Percentiles rank a stretch among this genome's conserved stretches.
Evolutionary conservation across 768 basidiomycete genomes (phyloP).

Genomic region (Mycena olivaceomarginata): DNA sequence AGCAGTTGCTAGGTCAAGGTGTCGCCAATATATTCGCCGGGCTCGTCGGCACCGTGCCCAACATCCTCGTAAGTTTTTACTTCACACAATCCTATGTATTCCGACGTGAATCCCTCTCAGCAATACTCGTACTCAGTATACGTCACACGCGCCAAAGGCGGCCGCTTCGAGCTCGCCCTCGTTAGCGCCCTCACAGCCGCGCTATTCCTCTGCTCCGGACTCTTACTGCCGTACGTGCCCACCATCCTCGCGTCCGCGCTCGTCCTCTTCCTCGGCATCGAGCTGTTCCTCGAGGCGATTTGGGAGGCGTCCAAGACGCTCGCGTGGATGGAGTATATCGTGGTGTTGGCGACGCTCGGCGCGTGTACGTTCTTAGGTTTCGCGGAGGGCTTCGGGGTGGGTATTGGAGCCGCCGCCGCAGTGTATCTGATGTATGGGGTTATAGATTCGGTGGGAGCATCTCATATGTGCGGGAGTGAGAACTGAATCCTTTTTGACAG

Average conservation of each 20-base stretch:
- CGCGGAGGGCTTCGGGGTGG: slow-evolving; percentile 50
- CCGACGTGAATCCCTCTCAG: neutral
- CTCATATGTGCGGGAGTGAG: slow-evolving; percentile 36
- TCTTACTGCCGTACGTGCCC: slow-evolving; percentile 48
- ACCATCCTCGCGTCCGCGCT: slow-evolving; percentile 48
- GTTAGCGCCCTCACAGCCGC: slow-evolving; percentile 40
- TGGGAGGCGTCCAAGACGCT: slow-evolving; percentile 49
- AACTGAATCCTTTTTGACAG: slow-evolving; percentile 43
- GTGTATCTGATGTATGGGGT: slow-evolving; percentile 47
- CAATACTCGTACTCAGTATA: slow-evolving; percentile 48
- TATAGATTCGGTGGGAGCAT: slow-evolving; percentile 46
- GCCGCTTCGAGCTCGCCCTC: slow-evolving; percentile 47
- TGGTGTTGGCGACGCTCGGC: slow-evolving; percentile 46
- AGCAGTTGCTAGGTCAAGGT: slow-evolving; percentile 40
- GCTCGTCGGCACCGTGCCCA: slow-evolving; percentile 47
- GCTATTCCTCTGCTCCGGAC: slow-evolving; percentile 44
- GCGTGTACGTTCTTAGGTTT: slow-evolving; percentile 50
- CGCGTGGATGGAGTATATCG: slow-evolving; percentile 44
- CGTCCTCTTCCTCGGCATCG: slow-evolving; percentile 50
- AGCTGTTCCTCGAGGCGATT: slow-evolving; percentile 47
- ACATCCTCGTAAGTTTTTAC: slow-evolving; percentile 42
- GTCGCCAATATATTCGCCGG: slow-evolving; percentile 47
- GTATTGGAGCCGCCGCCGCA: slow-evolving; percentile 45
- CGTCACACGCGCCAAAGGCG: slow-evolving; percentile 49
- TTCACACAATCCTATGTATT: too few species aligned